These are phyloP conservation scores for Cutaneotrichosporon arboriforme DNA, from an alignment of 1,284 basidiomycete genomes.

Conservation along the genomic window DNA sequence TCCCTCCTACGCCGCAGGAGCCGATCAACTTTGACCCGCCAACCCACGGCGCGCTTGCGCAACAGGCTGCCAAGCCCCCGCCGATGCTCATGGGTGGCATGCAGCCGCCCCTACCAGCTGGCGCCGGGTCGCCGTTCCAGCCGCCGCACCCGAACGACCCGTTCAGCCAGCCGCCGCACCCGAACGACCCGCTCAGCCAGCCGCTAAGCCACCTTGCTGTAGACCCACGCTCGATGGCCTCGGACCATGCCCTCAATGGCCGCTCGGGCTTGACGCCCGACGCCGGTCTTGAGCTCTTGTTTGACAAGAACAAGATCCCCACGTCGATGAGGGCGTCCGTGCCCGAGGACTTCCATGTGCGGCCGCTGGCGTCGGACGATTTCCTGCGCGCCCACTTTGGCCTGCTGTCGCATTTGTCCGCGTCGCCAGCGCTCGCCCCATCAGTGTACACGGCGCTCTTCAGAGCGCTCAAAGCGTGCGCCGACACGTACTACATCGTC, in stretches of 20 bases:
- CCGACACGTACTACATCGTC: conserved; percentile 72
- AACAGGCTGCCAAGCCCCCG: too few species aligned
- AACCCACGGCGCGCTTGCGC: too few species aligned
- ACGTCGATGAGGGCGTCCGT: conserved; percentile 28
- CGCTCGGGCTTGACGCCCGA: conserved; percentile 54
- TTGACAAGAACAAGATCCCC: conserved; percentile 59
- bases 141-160: too few species aligned
- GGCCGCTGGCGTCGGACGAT: conserved; percentile 81
- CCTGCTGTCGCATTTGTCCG: conserved; percentile 74
- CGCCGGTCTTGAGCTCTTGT: conserved; percentile 65
- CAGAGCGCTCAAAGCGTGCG: conserved; percentile 47
- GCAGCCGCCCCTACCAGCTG: too few species aligned
- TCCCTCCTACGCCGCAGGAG: too few species aligned
- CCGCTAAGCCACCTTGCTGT: background rate
- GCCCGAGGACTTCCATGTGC: conserved; percentile 50
- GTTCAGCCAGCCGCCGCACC: background rate
- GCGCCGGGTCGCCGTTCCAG: too few species aligned
- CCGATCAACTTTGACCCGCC: too few species aligned
- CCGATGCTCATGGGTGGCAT: too few species aligned
- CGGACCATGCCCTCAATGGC: background rate
- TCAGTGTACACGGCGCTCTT: conserved; percentile 66
- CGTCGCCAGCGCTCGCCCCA: conserved; percentile 69
- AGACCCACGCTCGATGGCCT: background rate
- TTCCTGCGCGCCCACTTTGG: conserved; percentile 75
- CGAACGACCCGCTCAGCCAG: background rate